phyloP scores from a whole-genome alignment of 2,329 filamentous ascomycete species.

The Penicillium sp. region DNA sequence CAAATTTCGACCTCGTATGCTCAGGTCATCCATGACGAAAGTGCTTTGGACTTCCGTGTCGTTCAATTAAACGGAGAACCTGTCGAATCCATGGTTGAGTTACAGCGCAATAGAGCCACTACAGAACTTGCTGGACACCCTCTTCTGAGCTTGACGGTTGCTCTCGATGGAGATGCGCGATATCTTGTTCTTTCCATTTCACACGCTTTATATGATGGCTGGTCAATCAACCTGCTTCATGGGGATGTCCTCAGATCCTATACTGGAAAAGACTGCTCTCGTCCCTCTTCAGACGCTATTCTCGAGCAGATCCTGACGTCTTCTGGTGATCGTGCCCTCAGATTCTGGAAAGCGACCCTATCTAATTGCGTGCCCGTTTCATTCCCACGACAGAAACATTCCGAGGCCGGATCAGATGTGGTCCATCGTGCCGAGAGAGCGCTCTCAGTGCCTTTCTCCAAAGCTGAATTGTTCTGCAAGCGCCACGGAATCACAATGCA shows the following conservation, averaged over 20 bases:
- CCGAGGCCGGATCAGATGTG: slow-evolving; percentile 6
- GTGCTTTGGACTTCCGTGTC: slow-evolving; percentile 31
- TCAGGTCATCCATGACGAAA: slow-evolving; percentile 44
- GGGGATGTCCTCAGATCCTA: slow-evolving; percentile 65
- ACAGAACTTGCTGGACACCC: slow-evolving; percentile 17
- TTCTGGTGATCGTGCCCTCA: slow-evolving; percentile 43
- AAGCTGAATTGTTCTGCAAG: slow-evolving; percentile 58
- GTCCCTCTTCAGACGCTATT: slow-evolving; percentile 48
- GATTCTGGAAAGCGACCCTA: slow-evolving; percentile 69
- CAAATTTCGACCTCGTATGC: slow-evolving; percentile 51
- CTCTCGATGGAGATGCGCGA: slow-evolving; percentile 26
- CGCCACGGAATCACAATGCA: slow-evolving; percentile 65
- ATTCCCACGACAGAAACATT: slow-evolving; percentile 34
- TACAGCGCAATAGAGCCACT: slow-evolving; percentile 9
- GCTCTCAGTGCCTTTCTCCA: slow-evolving; percentile 29
- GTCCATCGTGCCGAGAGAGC: slow-evolving; percentile 26
- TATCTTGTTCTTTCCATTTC: slow-evolving; percentile 65
- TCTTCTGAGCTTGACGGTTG: slow-evolving; percentile 33
- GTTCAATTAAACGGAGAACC: slow-evolving; percentile 14
- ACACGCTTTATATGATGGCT: slow-evolving; percentile 86
- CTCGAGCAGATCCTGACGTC: slow-evolving; percentile 51
- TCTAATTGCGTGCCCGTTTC: slow-evolving; percentile 42
- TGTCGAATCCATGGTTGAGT: slow-evolving; percentile 21
- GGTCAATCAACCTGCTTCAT: slow-evolving; percentile 71
- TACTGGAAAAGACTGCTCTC: slow-evolving; percentile 33